Evolutionary conservation across 2,329 filamentous ascomycete species (phyloP).

Genomic region (Exophiala dermatitidis): DNA sequence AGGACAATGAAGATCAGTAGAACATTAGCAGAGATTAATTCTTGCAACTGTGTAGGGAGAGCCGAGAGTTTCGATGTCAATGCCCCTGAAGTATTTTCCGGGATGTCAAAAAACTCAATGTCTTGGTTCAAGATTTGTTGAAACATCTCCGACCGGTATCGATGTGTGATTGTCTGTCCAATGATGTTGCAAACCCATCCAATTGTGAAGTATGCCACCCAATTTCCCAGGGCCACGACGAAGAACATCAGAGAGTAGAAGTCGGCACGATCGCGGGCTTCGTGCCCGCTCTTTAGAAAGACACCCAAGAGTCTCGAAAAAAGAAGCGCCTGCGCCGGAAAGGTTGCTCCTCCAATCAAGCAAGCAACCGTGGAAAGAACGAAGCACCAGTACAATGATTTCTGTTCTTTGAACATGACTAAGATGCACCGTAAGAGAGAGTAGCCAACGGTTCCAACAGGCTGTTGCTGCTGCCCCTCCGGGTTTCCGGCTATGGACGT

Average conservation of each 20-base stretch:
- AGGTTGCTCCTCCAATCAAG: conserved; percentile 36
- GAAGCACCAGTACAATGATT: conserved; percentile 35
- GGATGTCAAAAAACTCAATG: conserved; percentile 31
- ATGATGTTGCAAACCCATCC: conserved; percentile 31
- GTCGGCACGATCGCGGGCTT: conserved; percentile 31
- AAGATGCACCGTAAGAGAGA: conserved; percentile 33
- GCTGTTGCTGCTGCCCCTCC: conserved; percentile 15
- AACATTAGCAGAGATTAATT: conserved; percentile 46
- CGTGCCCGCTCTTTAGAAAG: conserved; percentile 24
- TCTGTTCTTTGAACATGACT: conserved; percentile 32
- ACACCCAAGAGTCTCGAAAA: conserved; percentile 28
- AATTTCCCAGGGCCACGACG: conserved; percentile 36
- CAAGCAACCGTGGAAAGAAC: conserved; percentile 29
- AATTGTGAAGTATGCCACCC: conserved; percentile 36
- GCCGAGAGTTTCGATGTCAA: conserved; percentile 29
- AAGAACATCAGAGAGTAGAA: conserved; percentile 45
- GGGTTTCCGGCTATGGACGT: conserved; percentile 14
- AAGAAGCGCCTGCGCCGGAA: conserved; percentile 43
- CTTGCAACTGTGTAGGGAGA: conserved; percentile 36
- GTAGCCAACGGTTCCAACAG: conserved; percentile 23
- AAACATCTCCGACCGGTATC: conserved; percentile 26
- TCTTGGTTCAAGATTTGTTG: conserved; percentile 29
- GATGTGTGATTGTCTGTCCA: conserved; percentile 26
- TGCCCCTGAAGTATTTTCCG: conserved; percentile 30
- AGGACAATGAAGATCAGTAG: conserved; percentile 43